Evolutionary conservation across 441 rosid genomes (phyloP), one percentile per base, ranked within the genome.

Genomic region (Jatropha multifida): DNA sequence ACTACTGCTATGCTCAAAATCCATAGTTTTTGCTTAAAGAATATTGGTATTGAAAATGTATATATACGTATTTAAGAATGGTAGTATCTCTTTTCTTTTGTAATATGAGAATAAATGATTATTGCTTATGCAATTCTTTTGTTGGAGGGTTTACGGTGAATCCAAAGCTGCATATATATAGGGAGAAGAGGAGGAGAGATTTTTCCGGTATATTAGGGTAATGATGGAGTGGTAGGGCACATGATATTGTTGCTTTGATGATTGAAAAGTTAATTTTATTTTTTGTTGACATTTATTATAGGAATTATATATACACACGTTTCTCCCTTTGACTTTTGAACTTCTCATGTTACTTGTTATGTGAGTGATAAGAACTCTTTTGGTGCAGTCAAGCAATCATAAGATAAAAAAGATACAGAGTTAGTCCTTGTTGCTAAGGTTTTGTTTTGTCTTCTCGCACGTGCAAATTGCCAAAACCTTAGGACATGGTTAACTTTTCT

Each of bases 401-500:
- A 72, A 42, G 65, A 69, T 41, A 5, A 46, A 18, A 44, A 32
- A 32, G 32, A 37, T 10, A 27, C 2, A 23, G 9, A 51, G 56
- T 17, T 9, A 58, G 44, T 73, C 80, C 80, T 84, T 67, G 76
- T 68, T 78, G 69, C 44, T 77, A 81, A 79, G 81, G 55, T 81
- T 84, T 83, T 83, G 17, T 56, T 4, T 63, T 23, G 3, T 41
- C 65, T 18, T 7, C 37, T 60, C 62, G 83, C 85, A 86, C 59
- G 83, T 88, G 83, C 86, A 72, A 64, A 20, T 86, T 48, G 77
- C 82, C 72, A 77, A 67, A 77, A 77, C 87, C 83, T 80, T 46
- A 80, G 78, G 87, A 15, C 72, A 82, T 72, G 85, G 76, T 84
- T 63, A 23, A 59, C 83, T 70, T 44, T 44, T 44, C 48, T 44